Evolutionary conservation across 805 yeast genomes (phyloP).

Genomic region (Candida khao-thaluensis): DNA sequence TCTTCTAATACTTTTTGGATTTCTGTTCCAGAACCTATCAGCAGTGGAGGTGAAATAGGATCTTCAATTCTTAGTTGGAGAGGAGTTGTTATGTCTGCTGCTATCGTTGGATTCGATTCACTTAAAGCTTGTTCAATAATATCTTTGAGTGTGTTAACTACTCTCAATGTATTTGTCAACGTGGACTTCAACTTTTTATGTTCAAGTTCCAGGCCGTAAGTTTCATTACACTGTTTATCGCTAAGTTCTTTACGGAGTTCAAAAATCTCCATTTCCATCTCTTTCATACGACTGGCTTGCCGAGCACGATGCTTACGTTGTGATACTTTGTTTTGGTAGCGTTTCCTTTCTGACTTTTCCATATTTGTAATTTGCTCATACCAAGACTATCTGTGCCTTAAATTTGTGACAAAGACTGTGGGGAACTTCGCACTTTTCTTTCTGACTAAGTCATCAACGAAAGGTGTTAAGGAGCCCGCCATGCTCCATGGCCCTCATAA

Average conservation of each 20-base stretch:
- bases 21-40: neutral
- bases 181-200: constrained; percentile 1
- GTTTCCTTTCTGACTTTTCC: constrained; percentile 7
- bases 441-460: neutral
- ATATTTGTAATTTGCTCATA: neutral
- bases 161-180: neutral
- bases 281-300: constrained; percentile 7
- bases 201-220: constrained; percentile 3
- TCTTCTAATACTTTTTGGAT: neutral
- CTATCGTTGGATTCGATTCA: neutral
- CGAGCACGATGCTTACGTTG: constrained; percentile 13
- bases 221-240: neutral
- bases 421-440: no score
- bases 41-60: neutral
- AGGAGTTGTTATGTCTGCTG: neutral
- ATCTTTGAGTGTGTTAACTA: neutral
- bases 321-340: constrained; percentile 9
- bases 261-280: constrained; percentile 6
- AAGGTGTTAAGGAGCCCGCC: neutral
- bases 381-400: neutral
- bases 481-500: no score
- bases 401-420: no score
- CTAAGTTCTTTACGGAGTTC: constrained; percentile 4
- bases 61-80: neutral
- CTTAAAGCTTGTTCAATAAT: neutral